phyloP scores from a whole-genome alignment of 2,329 filamentous ascomycete genomes.

The Cordyceps fumosorosea region DNA sequence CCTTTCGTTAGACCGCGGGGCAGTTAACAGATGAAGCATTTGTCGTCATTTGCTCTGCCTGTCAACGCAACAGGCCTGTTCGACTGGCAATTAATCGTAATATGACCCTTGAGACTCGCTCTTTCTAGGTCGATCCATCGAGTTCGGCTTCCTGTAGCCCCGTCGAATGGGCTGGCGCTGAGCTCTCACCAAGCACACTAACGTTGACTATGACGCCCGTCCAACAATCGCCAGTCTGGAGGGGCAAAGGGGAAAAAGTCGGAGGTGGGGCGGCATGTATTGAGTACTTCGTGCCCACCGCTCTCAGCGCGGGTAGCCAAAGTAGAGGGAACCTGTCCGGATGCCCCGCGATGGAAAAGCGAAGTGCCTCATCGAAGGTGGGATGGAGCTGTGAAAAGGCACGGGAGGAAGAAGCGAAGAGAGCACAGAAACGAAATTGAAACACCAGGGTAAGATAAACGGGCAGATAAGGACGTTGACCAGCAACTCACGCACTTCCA shows the following conservation, averaged over 20 bases:
- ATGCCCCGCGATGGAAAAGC: constrained; percentile 11
- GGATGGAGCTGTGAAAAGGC: neutral
- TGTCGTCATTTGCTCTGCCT: no score
- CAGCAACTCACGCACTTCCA: neutral
- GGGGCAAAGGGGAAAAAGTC: constrained; percentile 14
- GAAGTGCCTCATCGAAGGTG: constrained; percentile 8
- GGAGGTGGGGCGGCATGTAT: constrained; percentile 14
- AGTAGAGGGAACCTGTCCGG: constrained; percentile 18
- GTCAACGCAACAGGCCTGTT: no score
- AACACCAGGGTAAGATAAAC: neutral
- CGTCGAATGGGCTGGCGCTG: neutral
- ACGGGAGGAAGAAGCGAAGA: neutral
- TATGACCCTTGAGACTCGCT: neutral
- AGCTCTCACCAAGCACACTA: neutral
- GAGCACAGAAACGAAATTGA: neutral
- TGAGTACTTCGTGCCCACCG: constrained; percentile 8
- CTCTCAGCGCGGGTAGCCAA: neutral
- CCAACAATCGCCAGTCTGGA: constrained; percentile 6
- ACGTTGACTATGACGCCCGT: constrained; percentile 4
- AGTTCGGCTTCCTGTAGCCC: neutral
- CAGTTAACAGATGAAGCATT: no score
- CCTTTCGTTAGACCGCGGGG: no score
- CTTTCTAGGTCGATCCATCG: neutral
- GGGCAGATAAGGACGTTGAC: neutral
- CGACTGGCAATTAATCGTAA: neutral